phyloP scores from a whole-genome alignment of 805 yeast genomes.

The Wickerhamomyces bovis region DNA sequence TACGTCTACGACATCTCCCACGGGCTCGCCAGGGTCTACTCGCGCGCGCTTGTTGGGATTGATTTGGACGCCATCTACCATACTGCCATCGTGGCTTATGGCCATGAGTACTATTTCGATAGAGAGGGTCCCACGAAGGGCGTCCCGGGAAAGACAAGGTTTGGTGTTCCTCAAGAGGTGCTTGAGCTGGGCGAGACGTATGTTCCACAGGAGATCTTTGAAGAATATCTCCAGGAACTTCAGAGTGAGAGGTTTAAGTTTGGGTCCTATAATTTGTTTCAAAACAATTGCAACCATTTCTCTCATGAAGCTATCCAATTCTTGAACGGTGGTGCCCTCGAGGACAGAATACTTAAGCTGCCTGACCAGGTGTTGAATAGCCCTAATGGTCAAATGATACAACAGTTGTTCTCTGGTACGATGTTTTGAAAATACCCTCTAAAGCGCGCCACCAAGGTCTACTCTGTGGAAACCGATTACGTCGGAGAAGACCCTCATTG shows the following conservation, averaged over 20 bases:
- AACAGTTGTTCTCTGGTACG: conserved; percentile 26
- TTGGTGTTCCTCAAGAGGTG: conserved; percentile 51
- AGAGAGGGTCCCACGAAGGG: conserved; percentile 43
- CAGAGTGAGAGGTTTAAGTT: conserved; percentile 33
- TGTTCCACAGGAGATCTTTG: conserved; percentile 44
- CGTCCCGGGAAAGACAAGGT: conserved; percentile 49
- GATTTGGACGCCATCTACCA: conserved; percentile 61
- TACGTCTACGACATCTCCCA: conserved; percentile 56
- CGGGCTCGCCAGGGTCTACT: conserved; percentile 50
- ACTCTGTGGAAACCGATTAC: too few species aligned
- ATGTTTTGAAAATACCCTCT: conserved; percentile 6
- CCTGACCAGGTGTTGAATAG: conserved; percentile 47
- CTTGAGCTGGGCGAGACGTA: conserved; percentile 48
- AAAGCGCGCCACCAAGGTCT: too few species aligned
- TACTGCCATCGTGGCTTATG: conserved; percentile 49
- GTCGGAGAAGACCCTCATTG: too few species aligned
- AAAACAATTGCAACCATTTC: conserved; percentile 66
- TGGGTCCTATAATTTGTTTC: conserved; percentile 47
- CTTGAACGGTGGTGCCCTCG: conserved; percentile 49
- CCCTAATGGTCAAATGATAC: conserved; percentile 45
- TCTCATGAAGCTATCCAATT: conserved; percentile 52
- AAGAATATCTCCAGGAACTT: conserved; percentile 48
- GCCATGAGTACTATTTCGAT: conserved; percentile 54
- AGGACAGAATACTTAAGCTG: conserved; percentile 43
- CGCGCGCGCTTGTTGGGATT: conserved; percentile 47